phyloP scores from a whole-genome alignment of 176 grass and related monocot species.

The Pharus latifolius region DNA sequence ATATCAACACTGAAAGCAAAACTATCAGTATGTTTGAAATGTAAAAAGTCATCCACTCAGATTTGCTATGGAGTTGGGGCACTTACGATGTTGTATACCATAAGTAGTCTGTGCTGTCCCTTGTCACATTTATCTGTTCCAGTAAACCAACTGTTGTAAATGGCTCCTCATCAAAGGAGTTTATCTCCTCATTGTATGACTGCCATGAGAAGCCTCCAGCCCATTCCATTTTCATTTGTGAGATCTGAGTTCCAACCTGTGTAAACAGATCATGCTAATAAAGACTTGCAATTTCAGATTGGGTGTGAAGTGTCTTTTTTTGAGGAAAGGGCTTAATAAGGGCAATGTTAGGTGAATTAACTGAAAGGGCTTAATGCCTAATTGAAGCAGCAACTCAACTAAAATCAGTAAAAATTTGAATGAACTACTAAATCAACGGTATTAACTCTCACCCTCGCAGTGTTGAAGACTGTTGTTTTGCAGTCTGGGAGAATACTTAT shows the following conservation, averaged over 20 bases:
- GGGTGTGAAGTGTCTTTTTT: background rate
- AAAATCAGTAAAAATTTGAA: background rate
- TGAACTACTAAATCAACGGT: background rate
- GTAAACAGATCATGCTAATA: background rate
- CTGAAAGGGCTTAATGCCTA: background rate
- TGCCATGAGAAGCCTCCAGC: conserved; percentile 72
- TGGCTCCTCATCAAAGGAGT: conserved; percentile 43
- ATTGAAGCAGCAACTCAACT: conserved; percentile 4
- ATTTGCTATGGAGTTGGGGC: background rate
- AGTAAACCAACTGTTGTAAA: conserved; percentile 71
- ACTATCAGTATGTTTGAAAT: conserved; percentile 5
- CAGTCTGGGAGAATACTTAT: conserved; percentile 95
- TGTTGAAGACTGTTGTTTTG: conserved; percentile 91
- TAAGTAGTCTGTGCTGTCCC: conserved; percentile 91
- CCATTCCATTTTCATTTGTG: conserved; percentile 78
- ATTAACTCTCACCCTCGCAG: conserved; percentile 60
- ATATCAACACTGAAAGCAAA: conserved; percentile 53
- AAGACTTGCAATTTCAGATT: background rate
- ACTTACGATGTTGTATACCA: conserved; percentile 98
- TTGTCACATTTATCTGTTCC: conserved; percentile 92
- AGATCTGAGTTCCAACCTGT: conserved; percentile 82
- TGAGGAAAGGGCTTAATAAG: too few species aligned
- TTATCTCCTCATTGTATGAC: conserved; percentile 79
- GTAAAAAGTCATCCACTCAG: background rate
- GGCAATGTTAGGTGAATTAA: background rate